Conservation (phyloP, 2,329 filamentous ascomycete species). For the Blastomyces silverae region DNA sequence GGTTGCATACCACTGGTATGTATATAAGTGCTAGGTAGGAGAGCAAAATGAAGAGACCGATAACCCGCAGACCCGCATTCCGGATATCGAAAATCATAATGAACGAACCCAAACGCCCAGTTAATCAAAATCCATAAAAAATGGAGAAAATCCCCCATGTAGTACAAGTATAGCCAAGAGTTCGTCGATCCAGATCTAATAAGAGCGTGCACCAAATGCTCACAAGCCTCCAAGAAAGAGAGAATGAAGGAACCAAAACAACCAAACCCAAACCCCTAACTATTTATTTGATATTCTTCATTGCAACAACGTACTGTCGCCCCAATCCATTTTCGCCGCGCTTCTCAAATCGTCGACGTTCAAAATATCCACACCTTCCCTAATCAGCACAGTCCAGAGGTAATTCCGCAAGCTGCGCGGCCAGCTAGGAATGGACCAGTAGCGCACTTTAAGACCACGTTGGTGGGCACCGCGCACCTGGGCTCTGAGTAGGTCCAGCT, state of each 20-base stretch:
- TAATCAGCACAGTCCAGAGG: constrained; percentile 49
- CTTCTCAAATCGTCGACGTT: constrained; percentile 53
- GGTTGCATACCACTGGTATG: background rate
- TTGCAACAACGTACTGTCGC: constrained; percentile 28
- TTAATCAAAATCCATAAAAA: background rate
- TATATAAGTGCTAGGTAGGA: background rate
- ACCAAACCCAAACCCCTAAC: too few species aligned
- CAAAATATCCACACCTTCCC: constrained; percentile 51
- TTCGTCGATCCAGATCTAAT: background rate
- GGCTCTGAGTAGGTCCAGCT: constrained; percentile 44
- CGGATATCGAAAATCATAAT: background rate
- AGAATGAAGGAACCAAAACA: background rate
- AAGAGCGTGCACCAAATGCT: background rate
- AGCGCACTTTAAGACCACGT: constrained; percentile 50
- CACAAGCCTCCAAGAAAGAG: background rate
- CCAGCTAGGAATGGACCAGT: constrained; percentile 53
- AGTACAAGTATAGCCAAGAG: background rate
- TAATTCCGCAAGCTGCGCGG: constrained; percentile 49
- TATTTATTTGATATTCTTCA: background rate
- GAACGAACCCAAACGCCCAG: background rate
- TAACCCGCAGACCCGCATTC: background rate
- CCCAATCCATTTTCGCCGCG: constrained; percentile 47
- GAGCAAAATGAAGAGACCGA: background rate
- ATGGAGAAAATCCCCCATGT: background rate
- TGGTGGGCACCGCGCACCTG: constrained; percentile 49